A percentile compares a stretch with the other conserved stretches of the same genome.
phyloP scores from a whole-genome alignment of 208 protist genomes.

The Trypanosoma vivax region DNA sequence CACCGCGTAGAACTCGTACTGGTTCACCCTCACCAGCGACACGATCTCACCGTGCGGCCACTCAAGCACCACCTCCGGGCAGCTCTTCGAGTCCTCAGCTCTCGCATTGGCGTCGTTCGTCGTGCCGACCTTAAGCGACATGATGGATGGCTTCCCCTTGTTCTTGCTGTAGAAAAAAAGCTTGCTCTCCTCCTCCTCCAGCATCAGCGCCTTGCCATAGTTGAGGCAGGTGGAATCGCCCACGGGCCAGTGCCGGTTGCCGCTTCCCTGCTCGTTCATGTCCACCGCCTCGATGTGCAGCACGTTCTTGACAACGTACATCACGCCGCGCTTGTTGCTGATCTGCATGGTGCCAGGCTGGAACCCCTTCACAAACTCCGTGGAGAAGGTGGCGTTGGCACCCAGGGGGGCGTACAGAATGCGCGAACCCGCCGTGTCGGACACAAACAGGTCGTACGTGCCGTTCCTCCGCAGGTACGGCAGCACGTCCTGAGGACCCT shows the following conservation, averaged over 20 bases:
- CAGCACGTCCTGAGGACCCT: constrained; percentile 14
- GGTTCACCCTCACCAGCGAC: constrained; percentile 2
- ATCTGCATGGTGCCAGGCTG: constrained; percentile 14
- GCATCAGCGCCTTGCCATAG: constrained; percentile 12
- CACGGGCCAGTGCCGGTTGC: not conserved
- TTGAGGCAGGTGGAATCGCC: constrained; percentile 4
- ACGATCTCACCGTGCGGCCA: constrained; percentile 1
- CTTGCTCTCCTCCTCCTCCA: constrained; percentile 12
- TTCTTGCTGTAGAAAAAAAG: constrained; percentile 18
- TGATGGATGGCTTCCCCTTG: not conserved
- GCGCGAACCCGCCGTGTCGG: constrained; percentile 28
- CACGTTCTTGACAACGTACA: constrained; percentile 12
- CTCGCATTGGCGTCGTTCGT: not conserved
- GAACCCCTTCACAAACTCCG: constrained; percentile 3
- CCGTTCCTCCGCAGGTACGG: constrained; percentile 3
- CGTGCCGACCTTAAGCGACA: constrained; percentile 2
- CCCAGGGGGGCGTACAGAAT: constrained; percentile 18
- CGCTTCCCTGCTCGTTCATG: not conserved
- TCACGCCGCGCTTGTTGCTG: not conserved
- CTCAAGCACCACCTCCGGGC: not conserved
- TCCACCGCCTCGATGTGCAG: constrained; percentile 8
- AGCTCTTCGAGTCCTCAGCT: not conserved
- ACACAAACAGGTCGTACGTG: constrained; percentile 28
- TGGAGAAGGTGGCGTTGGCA: constrained; percentile 4
- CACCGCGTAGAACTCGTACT: constrained; percentile 17